Evolutionary conservation across 768 basidiomycete species (phyloP).

Genomic region (Rubroboletus satanas): DNA sequence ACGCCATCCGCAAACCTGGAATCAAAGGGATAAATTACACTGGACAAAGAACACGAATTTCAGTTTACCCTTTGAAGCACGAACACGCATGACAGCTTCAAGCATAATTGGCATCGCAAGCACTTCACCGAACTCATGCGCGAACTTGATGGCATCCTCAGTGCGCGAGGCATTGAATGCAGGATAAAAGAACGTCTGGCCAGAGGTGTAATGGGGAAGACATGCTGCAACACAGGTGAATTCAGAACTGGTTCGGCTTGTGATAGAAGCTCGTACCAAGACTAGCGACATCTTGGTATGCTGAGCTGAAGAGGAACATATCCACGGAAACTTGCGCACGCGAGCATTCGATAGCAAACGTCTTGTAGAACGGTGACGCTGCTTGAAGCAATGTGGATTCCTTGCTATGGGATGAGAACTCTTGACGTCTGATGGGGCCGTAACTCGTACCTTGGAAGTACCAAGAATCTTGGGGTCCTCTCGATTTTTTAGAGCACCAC

Average conservation of each 20-base stretch:
- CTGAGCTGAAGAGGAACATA: conserved; percentile 96
- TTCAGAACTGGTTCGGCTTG: background rate
- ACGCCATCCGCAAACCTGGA: conserved; percentile 86
- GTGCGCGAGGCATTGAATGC: conserved; percentile 93
- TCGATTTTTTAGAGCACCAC: conserved; percentile 90
- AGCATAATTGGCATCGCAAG: conserved; percentile 92
- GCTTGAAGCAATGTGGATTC: conserved; percentile 91
- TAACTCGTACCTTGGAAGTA: conserved; percentile 69
- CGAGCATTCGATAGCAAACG: conserved; percentile 97
- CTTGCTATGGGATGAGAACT: conserved; percentile 34
- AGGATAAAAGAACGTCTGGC: conserved; percentile 97
- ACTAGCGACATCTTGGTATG: conserved; percentile 93
- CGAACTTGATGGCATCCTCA: conserved; percentile 97
- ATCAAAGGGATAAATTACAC: background rate
- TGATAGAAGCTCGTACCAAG: conserved; percentile 49
- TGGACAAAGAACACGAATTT: background rate
- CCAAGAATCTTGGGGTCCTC: conserved; percentile 97
- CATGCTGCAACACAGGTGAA: conserved; percentile 51
- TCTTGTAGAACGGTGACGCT: conserved; percentile 96
- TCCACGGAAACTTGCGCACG: conserved; percentile 96
- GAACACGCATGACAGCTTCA: conserved; percentile 96
- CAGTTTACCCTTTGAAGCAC: conserved; percentile 84
- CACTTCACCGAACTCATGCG: conserved; percentile 93
- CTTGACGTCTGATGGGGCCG: background rate
- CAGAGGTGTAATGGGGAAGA: conserved; percentile 95